Conservation (phyloP, 768 basidiomycete species). For the Coprinopsis sp. region DNA sequence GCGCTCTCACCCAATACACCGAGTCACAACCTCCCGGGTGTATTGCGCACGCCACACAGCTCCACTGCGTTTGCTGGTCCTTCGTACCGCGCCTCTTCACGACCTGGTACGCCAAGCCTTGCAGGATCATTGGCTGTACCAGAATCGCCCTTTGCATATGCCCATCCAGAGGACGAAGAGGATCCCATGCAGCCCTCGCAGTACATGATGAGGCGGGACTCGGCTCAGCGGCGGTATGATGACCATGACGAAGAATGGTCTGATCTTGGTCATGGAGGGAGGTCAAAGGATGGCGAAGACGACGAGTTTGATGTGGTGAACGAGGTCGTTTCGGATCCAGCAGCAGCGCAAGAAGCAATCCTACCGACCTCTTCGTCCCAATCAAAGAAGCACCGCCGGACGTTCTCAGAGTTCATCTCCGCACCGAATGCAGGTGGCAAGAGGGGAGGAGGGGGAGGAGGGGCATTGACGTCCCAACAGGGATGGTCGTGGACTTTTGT, state of each 20-base stretch:
- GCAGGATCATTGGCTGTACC: slow-evolving; percentile 26
- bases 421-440: slow-evolving; percentile 25
- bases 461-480: slow-evolving; percentile 17
- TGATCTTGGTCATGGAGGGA: slow-evolving; percentile 14
- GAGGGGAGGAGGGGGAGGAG: too few species aligned
- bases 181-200: slow-evolving; percentile 49
- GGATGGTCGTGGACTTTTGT: slow-evolving; percentile 53
- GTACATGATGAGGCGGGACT: slow-evolving; percentile 39
- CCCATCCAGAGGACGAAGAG: slow-evolving; percentile 41
- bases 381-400: slow-evolving; percentile 9
- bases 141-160: slow-evolving; percentile 20
- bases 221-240: slow-evolving; percentile 17
- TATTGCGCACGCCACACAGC: slow-evolving; percentile 10
- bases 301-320: slow-evolving; percentile 10
- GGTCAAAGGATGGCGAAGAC: slow-evolving; percentile 14
- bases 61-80: slow-evolving; percentile 5
- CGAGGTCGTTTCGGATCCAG: neutral
- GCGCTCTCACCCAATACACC: slow-evolving; percentile 11
- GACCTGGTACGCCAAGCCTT: slow-evolving; percentile 28
- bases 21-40: slow-evolving; percentile 1
- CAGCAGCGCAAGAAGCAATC: slow-evolving; percentile 2
- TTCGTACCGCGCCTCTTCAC: slow-evolving; percentile 13
- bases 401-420: slow-evolving; percentile 33
- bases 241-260: slow-evolving; percentile 36
- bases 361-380: slow-evolving; percentile 2